Evolutionary conservation across 2,329 filamentous ascomycete genomes (phyloP).

Genomic region (Fusarium camptoceras): DNA sequence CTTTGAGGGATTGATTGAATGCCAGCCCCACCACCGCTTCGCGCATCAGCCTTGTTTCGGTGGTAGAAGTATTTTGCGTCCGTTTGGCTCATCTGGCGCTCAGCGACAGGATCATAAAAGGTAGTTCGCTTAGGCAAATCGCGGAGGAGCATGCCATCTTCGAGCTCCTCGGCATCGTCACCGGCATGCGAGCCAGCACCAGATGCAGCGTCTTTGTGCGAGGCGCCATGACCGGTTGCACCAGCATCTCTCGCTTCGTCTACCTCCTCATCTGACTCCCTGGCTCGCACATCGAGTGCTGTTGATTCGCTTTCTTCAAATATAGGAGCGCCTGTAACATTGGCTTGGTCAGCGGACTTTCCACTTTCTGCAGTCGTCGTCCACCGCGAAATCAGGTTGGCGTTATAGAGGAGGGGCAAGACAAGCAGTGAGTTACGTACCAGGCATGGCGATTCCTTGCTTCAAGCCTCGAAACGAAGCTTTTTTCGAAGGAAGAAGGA

Average conservation of each 20-base stretch:
- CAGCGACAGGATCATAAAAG: constrained; percentile 92
- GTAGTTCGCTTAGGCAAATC: constrained; percentile 78
- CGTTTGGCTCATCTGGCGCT: constrained; percentile 93
- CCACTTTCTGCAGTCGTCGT: constrained; percentile 7
- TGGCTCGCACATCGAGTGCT: constrained; percentile 43
- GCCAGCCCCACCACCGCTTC: constrained; percentile 54
- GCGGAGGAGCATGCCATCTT: constrained; percentile 70
- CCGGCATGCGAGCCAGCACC: constrained; percentile 34
- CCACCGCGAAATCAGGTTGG: constrained; percentile 8
- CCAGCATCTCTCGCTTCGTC: constrained; percentile 43
- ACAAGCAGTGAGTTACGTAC: constrained; percentile 35
- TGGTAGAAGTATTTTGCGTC: constrained; percentile 98
- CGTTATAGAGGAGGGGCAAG: constrained; percentile 29
- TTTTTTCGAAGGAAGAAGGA: neutral
- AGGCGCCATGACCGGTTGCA: constrained; percentile 40
- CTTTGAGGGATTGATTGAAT: constrained; percentile 61
- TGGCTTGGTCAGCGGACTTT: constrained; percentile 20
- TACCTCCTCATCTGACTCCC: constrained; percentile 50
- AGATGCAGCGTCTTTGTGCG: constrained; percentile 40
- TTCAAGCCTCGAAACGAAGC: neutral
- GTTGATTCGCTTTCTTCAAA: constrained; percentile 41
- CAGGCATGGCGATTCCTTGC: constrained; percentile 37
- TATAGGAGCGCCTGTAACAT: constrained; percentile 25
- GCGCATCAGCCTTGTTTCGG: constrained; percentile 76
- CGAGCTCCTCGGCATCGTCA: constrained; percentile 50